A percentile compares a stretch with the other conserved stretches of the same genome.
Conservation (phyloP, 108 stramenopile genomes). For the Nannochloropsis gaditana region DNA sequence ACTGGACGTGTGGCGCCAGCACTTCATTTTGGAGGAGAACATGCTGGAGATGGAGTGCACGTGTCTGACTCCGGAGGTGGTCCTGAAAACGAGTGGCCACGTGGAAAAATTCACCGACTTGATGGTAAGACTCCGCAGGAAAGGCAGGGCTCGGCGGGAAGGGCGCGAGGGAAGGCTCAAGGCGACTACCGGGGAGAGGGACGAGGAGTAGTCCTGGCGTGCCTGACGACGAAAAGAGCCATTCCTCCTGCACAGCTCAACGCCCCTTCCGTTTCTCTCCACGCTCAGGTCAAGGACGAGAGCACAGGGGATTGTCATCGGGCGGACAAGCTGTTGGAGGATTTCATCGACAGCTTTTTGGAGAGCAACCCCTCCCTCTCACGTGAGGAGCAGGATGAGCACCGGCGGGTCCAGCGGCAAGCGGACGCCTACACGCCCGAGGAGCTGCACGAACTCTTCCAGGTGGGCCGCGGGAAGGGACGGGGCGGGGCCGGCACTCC, state of each 20-base stretch:
- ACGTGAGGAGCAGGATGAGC: constrained; percentile 70
- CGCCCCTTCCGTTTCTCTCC: not conserved
- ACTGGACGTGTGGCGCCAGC: constrained; percentile 87
- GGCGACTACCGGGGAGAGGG: not conserved
- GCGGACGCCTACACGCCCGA: constrained; percentile 93
- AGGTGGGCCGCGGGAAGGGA: not conserved
- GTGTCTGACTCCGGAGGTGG: constrained; percentile 86
- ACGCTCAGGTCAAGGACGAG: constrained; percentile 25
- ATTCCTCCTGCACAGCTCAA: not conserved
- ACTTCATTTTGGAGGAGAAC: constrained; percentile 89
- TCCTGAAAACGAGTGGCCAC: constrained; percentile 95
- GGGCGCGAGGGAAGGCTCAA: not conserved
- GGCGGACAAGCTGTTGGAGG: constrained; percentile 96
- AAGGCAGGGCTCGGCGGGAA: not conserved
- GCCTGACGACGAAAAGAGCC: not conserved
- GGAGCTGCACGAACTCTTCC: constrained; percentile 79
- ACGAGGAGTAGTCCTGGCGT: not conserved
- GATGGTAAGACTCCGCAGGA: constrained; percentile 62
- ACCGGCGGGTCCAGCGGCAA: constrained; percentile 81
- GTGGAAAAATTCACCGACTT: constrained; percentile 99
- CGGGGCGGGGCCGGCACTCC: not conserved
- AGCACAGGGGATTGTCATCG: constrained; percentile 80
- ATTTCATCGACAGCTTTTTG: constrained; percentile 88
- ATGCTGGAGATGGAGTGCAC: constrained; percentile 99
- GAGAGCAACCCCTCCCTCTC: constrained; percentile 72